These are phyloP conservation scores for Cladosporium sp. DNA, from an alignment of 2,329 filamentous ascomycete species.

Conservation along the genomic window DNA sequence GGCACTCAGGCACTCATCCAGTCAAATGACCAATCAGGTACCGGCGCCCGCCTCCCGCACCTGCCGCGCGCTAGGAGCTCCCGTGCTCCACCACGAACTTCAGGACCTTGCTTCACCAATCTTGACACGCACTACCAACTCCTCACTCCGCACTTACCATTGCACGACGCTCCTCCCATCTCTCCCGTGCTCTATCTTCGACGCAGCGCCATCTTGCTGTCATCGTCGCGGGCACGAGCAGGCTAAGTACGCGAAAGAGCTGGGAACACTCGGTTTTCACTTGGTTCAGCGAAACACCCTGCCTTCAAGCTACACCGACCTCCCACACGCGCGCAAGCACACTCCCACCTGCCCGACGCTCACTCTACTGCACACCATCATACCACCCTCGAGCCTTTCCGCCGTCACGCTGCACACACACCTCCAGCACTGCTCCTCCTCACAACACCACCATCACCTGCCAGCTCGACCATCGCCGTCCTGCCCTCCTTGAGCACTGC, in stretches of 20 bases:
- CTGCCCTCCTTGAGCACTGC: slow-evolving; percentile 6
- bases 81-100: too few relatives aligned
- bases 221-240: slow-evolving; percentile 3
- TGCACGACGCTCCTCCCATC: too few relatives aligned
- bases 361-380: slow-evolving; percentile 5
- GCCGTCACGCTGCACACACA: background rate
- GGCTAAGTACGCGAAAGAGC: slow-evolving; percentile 12
- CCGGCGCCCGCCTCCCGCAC: too few relatives aligned
- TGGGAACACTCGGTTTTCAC: background rate
- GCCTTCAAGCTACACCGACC: slow-evolving; percentile 5
- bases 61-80: too few relatives aligned
- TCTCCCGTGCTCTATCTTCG: background rate
- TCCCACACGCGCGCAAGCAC: background rate
- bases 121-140: too few relatives aligned
- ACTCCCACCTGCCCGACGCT: slow-evolving; percentile 2
- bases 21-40: too few relatives aligned
- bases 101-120: too few relatives aligned
- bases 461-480: slow-evolving; percentile 1
- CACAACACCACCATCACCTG: slow-evolving; percentile 1
- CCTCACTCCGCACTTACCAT: too few relatives aligned
- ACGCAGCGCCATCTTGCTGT: background rate
- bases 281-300: slow-evolving; percentile 6
- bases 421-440: slow-evolving; percentile 3
- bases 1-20: too few relatives aligned
- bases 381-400: slow-evolving; percentile 6